These are phyloP conservation scores for Cercophora scortea DNA, from an alignment of 495 filamentous ascomycete genomes.

Conservation along the genomic window DNA sequence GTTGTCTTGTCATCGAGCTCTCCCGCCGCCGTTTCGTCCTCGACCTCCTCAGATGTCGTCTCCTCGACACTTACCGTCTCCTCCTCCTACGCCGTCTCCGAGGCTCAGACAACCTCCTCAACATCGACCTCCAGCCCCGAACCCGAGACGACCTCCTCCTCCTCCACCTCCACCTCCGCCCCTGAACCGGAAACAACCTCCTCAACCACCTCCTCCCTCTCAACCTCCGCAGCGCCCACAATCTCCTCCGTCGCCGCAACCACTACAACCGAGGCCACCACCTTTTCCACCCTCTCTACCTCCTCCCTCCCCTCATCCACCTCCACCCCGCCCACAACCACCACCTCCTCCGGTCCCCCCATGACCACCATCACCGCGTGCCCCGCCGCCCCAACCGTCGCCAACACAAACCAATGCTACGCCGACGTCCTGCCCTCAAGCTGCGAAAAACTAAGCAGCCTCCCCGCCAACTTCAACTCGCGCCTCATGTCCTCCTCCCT, in stretches of 20 bases:
- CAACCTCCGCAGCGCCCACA: neutral
- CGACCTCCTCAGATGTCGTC: too few relatives aligned
- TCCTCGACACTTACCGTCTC: too few relatives aligned
- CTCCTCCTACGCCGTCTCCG: neutral
- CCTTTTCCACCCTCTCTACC: neutral
- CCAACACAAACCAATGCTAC: neutral
- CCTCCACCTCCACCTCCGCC: neutral
- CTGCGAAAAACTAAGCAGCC: neutral
- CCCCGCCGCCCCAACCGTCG: neutral
- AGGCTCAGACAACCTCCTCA: neutral
- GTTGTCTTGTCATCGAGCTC: too few relatives aligned
- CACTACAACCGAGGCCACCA: neutral
- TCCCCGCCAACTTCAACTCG: conserved; percentile 1
- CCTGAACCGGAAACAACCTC: too few relatives aligned
- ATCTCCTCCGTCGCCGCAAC: neutral
- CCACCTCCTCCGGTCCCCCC: neutral
- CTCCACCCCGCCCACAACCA: neutral
- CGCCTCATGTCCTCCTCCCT: neutral
- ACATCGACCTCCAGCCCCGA: neutral
- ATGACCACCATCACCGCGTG: conserved; percentile 5
- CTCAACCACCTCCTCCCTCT: neutral
- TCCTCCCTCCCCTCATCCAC: neutral
- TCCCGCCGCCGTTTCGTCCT: too few relatives aligned
- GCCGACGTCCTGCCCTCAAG: neutral
- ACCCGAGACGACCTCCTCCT: neutral